A percentile compares a stretch with the other conserved stretches of the same genome.
phyloP scores from a whole-genome alignment of 1,139 yeast species.

The Cylindricascospora bacillispora region DNA sequence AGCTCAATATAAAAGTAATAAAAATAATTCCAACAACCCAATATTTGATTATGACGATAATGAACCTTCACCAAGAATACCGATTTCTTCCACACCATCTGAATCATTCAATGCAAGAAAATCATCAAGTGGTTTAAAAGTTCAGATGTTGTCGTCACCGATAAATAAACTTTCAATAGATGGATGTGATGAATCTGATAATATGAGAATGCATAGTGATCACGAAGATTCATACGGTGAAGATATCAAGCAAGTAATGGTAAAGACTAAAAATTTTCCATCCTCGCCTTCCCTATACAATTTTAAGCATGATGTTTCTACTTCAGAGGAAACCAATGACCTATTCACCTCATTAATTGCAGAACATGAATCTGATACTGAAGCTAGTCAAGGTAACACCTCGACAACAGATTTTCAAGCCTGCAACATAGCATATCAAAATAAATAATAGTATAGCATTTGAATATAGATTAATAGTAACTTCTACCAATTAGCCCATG shows the following conservation, averaged over 20 bases:
- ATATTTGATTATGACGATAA: slow-evolving; percentile 2
- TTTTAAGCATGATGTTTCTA: slow-evolving; percentile 10
- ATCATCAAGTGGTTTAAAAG: not conserved
- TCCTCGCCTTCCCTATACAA: slow-evolving; percentile 24
- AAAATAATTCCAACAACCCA: no score
- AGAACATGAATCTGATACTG: not conserved
- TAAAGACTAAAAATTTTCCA: slow-evolving; percentile 22
- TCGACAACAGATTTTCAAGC: slow-evolving; percentile 2
- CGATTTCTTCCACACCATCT: not conserved
- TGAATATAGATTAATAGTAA: not conserved
- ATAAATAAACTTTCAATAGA: not conserved
- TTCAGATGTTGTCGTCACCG: slow-evolving; percentile 1
- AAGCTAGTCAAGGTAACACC: slow-evolving; percentile 1
- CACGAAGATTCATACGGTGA: no score
- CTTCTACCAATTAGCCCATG: not conserved
- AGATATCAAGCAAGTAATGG: no score
- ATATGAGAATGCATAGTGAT: no score
- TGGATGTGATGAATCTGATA: slow-evolving; percentile 6
- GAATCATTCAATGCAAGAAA: no score
- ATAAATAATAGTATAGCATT: not conserved
- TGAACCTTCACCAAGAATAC: not conserved
- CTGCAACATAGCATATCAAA: slow-evolving; percentile 1
- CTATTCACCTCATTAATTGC: slow-evolving; percentile 2
- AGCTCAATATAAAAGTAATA: not conserved
- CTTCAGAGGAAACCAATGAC: slow-evolving; percentile 2